A percentile compares a stretch with the other conserved stretches of the same genome.
Conservation (phyloP, 2,329 filamentous ascomycete genomes). For the Paraphaeosphaeria sporulosa region DNA sequence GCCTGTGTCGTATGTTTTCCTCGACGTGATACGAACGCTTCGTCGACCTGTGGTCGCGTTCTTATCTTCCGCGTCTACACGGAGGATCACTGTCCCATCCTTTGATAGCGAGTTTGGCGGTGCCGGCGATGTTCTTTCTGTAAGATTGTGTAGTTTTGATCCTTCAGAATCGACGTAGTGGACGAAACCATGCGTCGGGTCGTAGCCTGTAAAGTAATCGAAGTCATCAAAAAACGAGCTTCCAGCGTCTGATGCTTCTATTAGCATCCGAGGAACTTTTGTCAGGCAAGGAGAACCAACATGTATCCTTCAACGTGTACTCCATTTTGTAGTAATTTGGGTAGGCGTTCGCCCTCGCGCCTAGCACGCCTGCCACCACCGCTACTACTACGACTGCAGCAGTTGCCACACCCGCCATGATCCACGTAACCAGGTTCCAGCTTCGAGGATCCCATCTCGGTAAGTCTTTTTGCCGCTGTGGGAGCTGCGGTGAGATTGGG, state of each 20-base stretch:
- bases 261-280: not conserved
- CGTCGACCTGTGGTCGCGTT: constrained; percentile 32
- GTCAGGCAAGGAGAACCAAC: constrained; percentile 3
- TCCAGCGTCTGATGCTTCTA: constrained; percentile 19
- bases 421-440: constrained; percentile 22
- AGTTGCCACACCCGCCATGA: constrained; percentile 13
- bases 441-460: constrained; percentile 19
- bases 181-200: constrained; percentile 34
- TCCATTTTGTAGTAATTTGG: constrained; percentile 27
- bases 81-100: constrained; percentile 36
- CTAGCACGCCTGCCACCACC: constrained; percentile 25
- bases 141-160: constrained; percentile 26
- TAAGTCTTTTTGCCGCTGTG: not conserved
- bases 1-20: constrained; percentile 30
- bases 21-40: constrained; percentile 35
- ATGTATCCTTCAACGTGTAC: constrained; percentile 29
- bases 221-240: constrained; percentile 36
- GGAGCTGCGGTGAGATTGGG: constrained; percentile 3
- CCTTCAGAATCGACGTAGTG: constrained; percentile 25
- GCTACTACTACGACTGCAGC: constrained; percentile 16
- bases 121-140: constrained; percentile 13
- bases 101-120: constrained; percentile 6
- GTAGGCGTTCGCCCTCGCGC: constrained; percentile 25
- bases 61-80: constrained; percentile 49
- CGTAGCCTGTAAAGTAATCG: constrained; percentile 34